Evolutionary conservation across 148 eudicot species (phyloP).

Genomic region (Rhododendron williamsianum): DNA sequence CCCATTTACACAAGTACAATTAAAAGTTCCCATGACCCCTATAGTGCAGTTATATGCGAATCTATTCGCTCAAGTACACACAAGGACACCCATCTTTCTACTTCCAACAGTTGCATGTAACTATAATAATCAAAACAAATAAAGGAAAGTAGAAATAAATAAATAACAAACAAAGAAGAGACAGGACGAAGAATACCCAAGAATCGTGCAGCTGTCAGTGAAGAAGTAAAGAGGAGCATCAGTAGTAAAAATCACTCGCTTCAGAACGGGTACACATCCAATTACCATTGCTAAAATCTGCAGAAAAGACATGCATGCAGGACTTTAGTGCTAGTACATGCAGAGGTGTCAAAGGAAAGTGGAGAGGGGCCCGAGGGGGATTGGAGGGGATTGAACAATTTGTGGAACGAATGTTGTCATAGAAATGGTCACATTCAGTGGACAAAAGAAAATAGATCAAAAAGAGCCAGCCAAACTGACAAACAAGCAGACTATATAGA

Average conservation of each 20-base stretch:
- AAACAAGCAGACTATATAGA: background rate
- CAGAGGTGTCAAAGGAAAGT: background rate
- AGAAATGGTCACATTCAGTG: background rate
- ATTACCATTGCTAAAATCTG: constrained; percentile 80
- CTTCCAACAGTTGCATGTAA: background rate
- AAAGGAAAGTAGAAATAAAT: background rate
- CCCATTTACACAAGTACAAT: background rate
- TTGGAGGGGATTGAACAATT: background rate
- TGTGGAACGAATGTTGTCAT: background rate
- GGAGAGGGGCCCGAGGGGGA: background rate
- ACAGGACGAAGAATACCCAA: constrained; percentile 55
- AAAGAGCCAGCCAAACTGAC: background rate
- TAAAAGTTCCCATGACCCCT: background rate
- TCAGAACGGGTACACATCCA: constrained; percentile 77
- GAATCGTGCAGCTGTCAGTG: constrained; percentile 96
- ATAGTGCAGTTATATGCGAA: background rate
- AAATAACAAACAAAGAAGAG: background rate
- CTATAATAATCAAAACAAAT: background rate
- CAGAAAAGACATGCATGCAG: constrained; percentile 9
- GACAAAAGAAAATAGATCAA: background rate
- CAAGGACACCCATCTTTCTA: background rate
- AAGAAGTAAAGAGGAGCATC: constrained; percentile 93
- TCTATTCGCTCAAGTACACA: background rate
- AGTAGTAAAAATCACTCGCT: constrained; percentile 62
- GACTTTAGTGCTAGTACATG: background rate